Base-by-base conservation (phyloP, 2,329 filamentous ascomycete genomes). In the Venturia nashicola region DNA sequence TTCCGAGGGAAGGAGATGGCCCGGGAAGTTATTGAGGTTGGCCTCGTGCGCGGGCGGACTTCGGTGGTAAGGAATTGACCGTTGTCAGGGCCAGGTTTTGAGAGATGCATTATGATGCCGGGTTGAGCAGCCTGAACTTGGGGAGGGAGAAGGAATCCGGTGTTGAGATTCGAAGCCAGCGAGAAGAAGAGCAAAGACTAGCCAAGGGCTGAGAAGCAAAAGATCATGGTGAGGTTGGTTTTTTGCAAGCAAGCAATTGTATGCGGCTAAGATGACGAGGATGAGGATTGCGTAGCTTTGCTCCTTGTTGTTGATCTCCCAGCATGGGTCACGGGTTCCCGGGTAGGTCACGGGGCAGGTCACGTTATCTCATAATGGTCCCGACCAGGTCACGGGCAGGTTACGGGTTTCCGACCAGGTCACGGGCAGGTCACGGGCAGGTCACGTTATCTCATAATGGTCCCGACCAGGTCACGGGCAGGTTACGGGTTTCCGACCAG, bases 41-140 rank as follows among this genome's bases (percentile, higher is more conserved):
- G 67, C 42, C 68, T 66, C 32, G 59, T 59, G 27, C 54, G 61
- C 5, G 68, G 64, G 20, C 68, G 67, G n/a, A 71, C 70, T 64
- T 71, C 68, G 39, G 61, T 61, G 9, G 71, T 71, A 44, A 62
- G 65, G 66, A 72, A 72, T 62, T 65, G 72, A 61, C 71, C 71
- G 54, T 66, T 69, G 64, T 71, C 68, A 6, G 66, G 66, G 18
- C 68, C 66, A 7, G 69, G 67, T 23, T 62, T 67, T 20, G 67
- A 63, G 43, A 67, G 65, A 59, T 68, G 67, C 64, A 64, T 65
- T 54, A 42, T 65, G 36, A 18, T 32, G 6, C 3, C 12, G 36
- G 36, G 7, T 8, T 12, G 14, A 32, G 23, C 27, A 18, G 18
- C 16, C 36, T 16, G 51, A 16, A 12, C 1, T 3, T 32, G 9